phyloP scores from a whole-genome alignment of 352 stramenopile species.

The Globisporangium nagaii region DNA sequence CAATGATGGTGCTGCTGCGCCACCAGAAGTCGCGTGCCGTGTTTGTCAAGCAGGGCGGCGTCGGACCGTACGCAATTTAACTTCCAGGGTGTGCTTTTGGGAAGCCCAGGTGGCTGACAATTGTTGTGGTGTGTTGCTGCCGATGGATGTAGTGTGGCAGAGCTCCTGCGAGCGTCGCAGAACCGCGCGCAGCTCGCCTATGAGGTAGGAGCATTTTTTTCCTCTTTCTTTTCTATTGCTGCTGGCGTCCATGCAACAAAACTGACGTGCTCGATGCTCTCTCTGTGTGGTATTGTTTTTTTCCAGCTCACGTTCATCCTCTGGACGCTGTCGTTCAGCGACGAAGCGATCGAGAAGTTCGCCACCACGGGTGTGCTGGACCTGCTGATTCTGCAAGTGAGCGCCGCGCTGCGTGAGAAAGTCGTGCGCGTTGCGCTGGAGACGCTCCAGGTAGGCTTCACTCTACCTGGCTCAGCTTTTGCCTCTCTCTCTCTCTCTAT shows the following conservation, averaged over 20 bases:
- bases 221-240: background rate
- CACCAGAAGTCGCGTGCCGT: slow-evolving; percentile 84
- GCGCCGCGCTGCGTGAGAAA: slow-evolving; percentile 95
- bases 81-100: slow-evolving; percentile 10
- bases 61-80: slow-evolving; percentile 90
- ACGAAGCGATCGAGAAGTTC: slow-evolving; percentile 81
- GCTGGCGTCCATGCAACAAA: too few species aligned
- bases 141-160: slow-evolving; percentile 31
- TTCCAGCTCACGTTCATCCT: slow-evolving; percentile 93
- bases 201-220: slow-evolving; percentile 44
- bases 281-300: background rate
- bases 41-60: slow-evolving; percentile 88
- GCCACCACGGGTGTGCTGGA: slow-evolving; percentile 56
- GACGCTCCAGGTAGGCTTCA: slow-evolving; percentile 67
- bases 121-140: background rate
- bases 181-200: slow-evolving; percentile 94
- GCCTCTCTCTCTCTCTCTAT: too few species aligned
- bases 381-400: slow-evolving; percentile 74
- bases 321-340: slow-evolving; percentile 94
- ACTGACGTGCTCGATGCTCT: background rate
- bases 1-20: slow-evolving; percentile 90
- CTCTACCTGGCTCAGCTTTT: background rate
- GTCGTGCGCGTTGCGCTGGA: slow-evolving; percentile 94
- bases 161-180: slow-evolving; percentile 73
- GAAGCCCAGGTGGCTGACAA: slow-evolving; percentile 1